These are phyloP conservation scores for Breynia disticha DNA, from an alignment of 441 rosid species.

Conservation along the genomic window DNA sequence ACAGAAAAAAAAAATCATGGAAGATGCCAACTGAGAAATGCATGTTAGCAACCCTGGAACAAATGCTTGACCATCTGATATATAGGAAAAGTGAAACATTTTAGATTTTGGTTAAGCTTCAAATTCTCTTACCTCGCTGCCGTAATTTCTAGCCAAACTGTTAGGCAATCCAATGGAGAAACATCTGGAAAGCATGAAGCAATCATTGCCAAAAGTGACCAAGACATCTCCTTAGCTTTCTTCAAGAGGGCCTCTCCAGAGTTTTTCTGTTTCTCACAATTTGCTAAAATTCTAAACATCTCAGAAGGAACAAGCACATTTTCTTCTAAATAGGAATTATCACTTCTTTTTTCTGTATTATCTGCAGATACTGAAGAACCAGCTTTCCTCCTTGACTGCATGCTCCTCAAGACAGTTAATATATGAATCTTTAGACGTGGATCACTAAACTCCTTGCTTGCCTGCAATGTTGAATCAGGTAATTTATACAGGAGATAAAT, in stretches of 20 bases:
- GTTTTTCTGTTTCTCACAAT: slow-evolving; percentile 77
- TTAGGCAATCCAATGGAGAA: slow-evolving; percentile 74
- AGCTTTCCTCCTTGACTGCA: slow-evolving; percentile 68
- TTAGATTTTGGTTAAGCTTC: slow-evolving; percentile 9
- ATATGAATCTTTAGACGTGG: slow-evolving; percentile 86
- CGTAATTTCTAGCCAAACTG: slow-evolving; percentile 98
- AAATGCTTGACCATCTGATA: slow-evolving; percentile 7
- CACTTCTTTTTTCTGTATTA: slow-evolving; percentile 32
- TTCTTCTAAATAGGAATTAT: slow-evolving; percentile 44
- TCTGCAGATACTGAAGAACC: slow-evolving; percentile 44
- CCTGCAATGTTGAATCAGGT: slow-evolving; percentile 40
- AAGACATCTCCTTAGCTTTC: slow-evolving; percentile 92
- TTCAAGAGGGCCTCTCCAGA: slow-evolving; percentile 79
- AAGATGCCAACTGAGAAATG: neutral
- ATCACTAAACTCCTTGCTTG: slow-evolving; percentile 81
- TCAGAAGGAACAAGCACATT: slow-evolving; percentile 56
- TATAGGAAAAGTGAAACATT: neutral
- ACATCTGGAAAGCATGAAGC: slow-evolving; percentile 97
- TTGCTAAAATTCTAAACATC: slow-evolving; percentile 84
- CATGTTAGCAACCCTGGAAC: neutral
- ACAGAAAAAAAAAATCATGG: slow-evolving; percentile 1
- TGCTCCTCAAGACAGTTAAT: slow-evolving; percentile 72
- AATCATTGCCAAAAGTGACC: slow-evolving; percentile 95
- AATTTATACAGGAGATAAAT: slow-evolving; percentile 9
- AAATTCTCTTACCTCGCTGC: slow-evolving; percentile 70